Base-by-base conservation (phyloP, 202 grass and related monocot genomes). In the Elaeis oleifera region DNA sequence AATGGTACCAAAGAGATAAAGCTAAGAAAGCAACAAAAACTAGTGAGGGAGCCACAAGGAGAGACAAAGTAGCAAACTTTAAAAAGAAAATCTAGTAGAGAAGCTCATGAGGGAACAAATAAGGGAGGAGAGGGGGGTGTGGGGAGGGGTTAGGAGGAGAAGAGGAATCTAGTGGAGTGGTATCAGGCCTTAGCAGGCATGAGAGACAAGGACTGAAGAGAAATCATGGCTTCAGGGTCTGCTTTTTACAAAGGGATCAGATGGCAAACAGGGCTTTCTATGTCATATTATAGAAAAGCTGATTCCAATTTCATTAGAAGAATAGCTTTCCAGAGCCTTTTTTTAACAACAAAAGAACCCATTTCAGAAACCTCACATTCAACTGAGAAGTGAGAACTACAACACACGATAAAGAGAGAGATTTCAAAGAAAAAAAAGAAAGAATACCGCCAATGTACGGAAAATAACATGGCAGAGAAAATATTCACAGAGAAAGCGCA, bases 181-280 rank as follows among this genome's bases (percentile, higher is more conserved):
- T 44, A 29, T 49, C 67, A 50, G 31, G 56, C 56, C 18, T 36
- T 23, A 51, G 68, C 16, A 60, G 56, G 54, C 54, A 58, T 24
- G 67, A 69, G 67, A 69, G 67, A 69, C 54, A 69, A 49, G 20
- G 28, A 69, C 19, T 58, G 68, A 58, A 17, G 16, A 50, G 44
- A 71, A 71, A 71, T 71, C 19, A 71, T 69, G 67, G 53, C 67
- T 16, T 17, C 29, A 3, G 54, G 18, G 48, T 55, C 36, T 59
- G 4, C 44, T 59, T 71, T 71, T 71, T n/a, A 8, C 39, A 28
- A 71, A 27, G 24, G 36, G 22, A 60, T 58, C 55, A 18, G 22
- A n/a, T 27, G 58, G 68, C 21, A 32, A 51, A 18, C 44, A 51
- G 44, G 8, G 8, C 22, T 56, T 56, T 22, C 18, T 23, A 22